These are phyloP conservation scores for Silene uniflora DNA, from an alignment of 148 eudicot species.

Conservation along the genomic window DNA sequence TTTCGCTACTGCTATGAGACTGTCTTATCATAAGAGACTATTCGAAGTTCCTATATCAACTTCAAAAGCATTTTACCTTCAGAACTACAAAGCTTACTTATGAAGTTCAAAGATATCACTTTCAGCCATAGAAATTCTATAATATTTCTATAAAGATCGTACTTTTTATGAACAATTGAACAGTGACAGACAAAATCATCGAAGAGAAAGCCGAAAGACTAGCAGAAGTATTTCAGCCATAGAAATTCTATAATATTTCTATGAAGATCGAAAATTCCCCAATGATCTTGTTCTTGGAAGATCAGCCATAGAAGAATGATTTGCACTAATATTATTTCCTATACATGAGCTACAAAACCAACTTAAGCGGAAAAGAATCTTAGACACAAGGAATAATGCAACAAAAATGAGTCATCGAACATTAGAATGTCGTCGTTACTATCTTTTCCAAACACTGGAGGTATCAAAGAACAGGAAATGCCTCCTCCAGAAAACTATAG, in stretches of 20 bases:
- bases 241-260: neutral
- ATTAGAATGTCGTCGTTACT: neutral
- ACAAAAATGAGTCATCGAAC: neutral
- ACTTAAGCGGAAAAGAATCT: neutral
- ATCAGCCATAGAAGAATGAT: neutral
- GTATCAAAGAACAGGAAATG: neutral
- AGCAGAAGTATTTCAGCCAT: neutral
- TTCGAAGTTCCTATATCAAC: neutral
- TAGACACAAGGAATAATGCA: constrained; percentile 7
- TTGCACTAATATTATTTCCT: neutral
- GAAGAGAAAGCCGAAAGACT: neutral
- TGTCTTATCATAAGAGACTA: neutral
- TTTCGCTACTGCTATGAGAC: neutral
- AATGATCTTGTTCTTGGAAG: neutral
- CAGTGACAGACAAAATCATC: neutral
- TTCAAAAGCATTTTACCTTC: neutral
- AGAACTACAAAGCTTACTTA: neutral
- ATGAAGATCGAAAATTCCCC: neutral
- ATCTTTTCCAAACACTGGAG: neutral
- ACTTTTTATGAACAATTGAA: neutral
- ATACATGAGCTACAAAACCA: neutral
- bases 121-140: too few species aligned
- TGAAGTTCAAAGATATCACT: neutral
- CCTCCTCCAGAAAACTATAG: neutral
- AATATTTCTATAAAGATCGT: too few species aligned